These are phyloP conservation scores for Ampelomyces quisqualis DNA, from an alignment of 2,329 filamentous ascomycete genomes.

Conservation along the genomic window DNA sequence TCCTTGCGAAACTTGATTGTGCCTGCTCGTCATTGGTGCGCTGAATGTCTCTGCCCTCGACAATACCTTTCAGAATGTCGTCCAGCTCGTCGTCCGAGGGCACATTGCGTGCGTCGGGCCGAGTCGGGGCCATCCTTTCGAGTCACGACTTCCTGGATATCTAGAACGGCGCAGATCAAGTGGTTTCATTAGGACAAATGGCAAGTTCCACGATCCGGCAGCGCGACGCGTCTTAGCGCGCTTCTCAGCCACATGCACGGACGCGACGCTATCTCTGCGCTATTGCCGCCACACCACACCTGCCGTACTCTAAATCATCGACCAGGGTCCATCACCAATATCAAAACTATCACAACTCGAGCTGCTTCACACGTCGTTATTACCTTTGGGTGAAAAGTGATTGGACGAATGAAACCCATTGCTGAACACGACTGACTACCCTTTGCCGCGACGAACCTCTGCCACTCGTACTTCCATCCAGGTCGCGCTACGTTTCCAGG, in stretches of 20 bases:
- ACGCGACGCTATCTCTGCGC: background rate
- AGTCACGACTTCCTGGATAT: background rate
- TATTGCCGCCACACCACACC: slow-evolving; percentile 6
- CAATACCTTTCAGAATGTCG: slow-evolving; percentile 75
- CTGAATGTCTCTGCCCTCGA: slow-evolving; percentile 52
- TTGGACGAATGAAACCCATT: too few species aligned
- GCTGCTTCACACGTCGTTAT: too few species aligned
- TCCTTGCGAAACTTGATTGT: slow-evolving; percentile 13
- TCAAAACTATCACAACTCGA: slow-evolving; percentile 3
- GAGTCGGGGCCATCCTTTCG: slow-evolving; percentile 24
- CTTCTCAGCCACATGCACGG: slow-evolving; percentile 16
- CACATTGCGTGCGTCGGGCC: slow-evolving; percentile 19
- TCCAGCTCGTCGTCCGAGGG: slow-evolving; percentile 56
- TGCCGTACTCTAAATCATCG: slow-evolving; percentile 15
- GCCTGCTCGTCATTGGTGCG: slow-evolving; percentile 36
- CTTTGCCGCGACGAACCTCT: background rate
- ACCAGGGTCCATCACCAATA: slow-evolving; percentile 11
- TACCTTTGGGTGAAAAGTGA: too few species aligned
- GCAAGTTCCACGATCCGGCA: too few species aligned
- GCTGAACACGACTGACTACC: too few species aligned
- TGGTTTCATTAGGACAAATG: too few species aligned
- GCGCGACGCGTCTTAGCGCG: slow-evolving; percentile 18
- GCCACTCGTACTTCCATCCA: background rate
- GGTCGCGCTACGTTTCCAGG: background rate
- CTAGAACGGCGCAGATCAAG: too few species aligned